Base-by-base conservation (phyloP, 116 monocot genomes). In the Dioscorea cayenensis region DNA sequence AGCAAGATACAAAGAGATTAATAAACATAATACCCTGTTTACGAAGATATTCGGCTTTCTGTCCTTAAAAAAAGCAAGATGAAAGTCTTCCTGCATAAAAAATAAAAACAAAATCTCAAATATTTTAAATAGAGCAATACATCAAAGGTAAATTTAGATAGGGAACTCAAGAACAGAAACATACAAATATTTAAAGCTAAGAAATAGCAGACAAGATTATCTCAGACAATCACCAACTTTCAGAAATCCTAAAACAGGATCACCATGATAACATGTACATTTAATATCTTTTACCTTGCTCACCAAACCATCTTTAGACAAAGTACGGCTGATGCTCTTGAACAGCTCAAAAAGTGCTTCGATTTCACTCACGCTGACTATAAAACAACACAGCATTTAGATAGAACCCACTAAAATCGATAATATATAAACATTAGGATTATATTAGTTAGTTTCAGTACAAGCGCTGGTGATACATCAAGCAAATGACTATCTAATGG, bases 301-400 rank as follows among this genome's bases (percentile, higher is more conserved):
- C 73, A 95, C 91, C 64, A 95, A 66, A 27, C 91, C 95, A 82
- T 95, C 95, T 72, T 91, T 91, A 79, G 89, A 66, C 50, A 95
- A 80, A 43, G 91, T 89, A 83, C 89, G 79, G 66, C 91, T 95
- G 55, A 95, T 95, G 82, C 89, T 91, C 79, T 91, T 95, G 75
- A 83, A 95, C 71, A 95, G 80, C 78, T 95, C 95, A 76, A 91
- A 91, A n/a, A 95, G 76, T 36, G 95, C 95, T 77, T 95, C 91
- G 9, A 95, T 91, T 84, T 95, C 95, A 80, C 91, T 95, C 50
- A 95, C 95, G 67, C 85, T 95, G 70, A 95, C 95, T 95, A 79
- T 36, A 86, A 72, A 49, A 61, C 2, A 17, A 18, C 0, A 69
- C 43, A 70, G n/a, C 6, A 65, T 28, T 65, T 75, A 3, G 27